phyloP scores from a whole-genome alignment of 2,329 filamentous ascomycete genomes.

The Aspergillus caelatus region DNA sequence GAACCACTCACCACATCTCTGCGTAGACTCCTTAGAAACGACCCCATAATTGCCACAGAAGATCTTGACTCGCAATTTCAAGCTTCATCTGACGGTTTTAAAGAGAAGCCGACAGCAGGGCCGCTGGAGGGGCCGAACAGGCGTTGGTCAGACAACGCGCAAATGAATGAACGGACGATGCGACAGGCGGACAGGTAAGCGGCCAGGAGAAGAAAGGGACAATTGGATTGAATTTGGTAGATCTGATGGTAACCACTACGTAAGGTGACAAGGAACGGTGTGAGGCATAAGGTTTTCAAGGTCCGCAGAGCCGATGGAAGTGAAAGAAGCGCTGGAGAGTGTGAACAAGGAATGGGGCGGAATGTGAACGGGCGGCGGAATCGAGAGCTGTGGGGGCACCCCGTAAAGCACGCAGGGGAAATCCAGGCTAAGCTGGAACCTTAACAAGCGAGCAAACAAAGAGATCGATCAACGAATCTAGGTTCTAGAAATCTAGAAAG shows the following conservation, averaged over 20 bases:
- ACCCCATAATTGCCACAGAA: conserved; percentile 40
- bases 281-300: conserved; percentile 19
- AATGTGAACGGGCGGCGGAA: conserved; percentile 24
- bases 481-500: conserved; percentile 7
- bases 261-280: conserved; percentile 12
- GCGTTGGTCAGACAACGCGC: conserved; percentile 15
- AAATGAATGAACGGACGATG: conserved; percentile 15
- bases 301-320: conserved; percentile 16
- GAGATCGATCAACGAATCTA: background rate
- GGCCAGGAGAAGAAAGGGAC: conserved; percentile 5
- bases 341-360: conserved; percentile 21
- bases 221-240: conserved; percentile 4
- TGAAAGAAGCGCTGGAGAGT: conserved; percentile 11
- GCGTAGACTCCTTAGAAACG: conserved; percentile 44
- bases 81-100: conserved; percentile 32
- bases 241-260: conserved; percentile 2
- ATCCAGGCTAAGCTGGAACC: background rate
- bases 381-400: conserved; percentile 14
- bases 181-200: conserved; percentile 7
- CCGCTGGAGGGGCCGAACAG: conserved; percentile 18
- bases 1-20: conserved; percentile 40
- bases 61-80: conserved; percentile 24
- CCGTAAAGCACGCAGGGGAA: conserved; percentile 4
- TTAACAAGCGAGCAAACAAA: conserved; percentile 17
- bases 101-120: conserved; percentile 24